phyloP scores from a whole-genome alignment of 257 asterid genomes.

The Solanum corneliomulleri region DNA sequence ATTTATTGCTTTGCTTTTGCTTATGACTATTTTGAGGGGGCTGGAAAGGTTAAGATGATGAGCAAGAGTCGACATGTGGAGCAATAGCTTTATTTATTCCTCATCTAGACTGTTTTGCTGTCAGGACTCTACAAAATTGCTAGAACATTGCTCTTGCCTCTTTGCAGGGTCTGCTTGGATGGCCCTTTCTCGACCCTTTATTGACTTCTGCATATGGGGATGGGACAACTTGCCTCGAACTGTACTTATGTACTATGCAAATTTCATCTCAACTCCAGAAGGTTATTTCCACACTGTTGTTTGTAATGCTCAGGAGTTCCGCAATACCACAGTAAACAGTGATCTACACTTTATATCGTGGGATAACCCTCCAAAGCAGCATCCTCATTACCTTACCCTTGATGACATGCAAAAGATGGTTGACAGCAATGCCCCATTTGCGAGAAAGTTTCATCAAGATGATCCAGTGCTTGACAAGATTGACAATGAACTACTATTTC shows the following conservation, averaged over 20 bases:
- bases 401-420: slow-evolving; percentile 71
- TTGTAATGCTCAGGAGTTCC: slow-evolving; percentile 69
- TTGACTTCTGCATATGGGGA: slow-evolving; percentile 91
- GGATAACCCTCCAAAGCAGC: slow-evolving; percentile 70
- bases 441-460: slow-evolving; percentile 66
- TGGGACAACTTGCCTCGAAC: slow-evolving; percentile 92
- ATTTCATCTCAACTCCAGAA: slow-evolving; percentile 87
- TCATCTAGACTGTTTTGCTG: background rate
- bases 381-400: slow-evolving; percentile 25
- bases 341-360: slow-evolving; percentile 88
- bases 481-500: slow-evolving; percentile 54
- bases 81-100: background rate
- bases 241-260: slow-evolving; percentile 82
- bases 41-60: background rate
- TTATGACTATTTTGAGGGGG: background rate
- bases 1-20: background rate
- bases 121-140: background rate
- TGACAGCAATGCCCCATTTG: slow-evolving; percentile 76
- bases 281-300: slow-evolving; percentile 85
- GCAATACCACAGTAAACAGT: slow-evolving; percentile 68
- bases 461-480: slow-evolving; percentile 70
- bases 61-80: background rate
- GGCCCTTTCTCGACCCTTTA: slow-evolving; percentile 76
- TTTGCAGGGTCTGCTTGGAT: slow-evolving; percentile 90
- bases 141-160: background rate